These are phyloP conservation scores for Strobilomyces confusus DNA, from an alignment of 768 basidiomycete species.

Conservation along the genomic window DNA sequence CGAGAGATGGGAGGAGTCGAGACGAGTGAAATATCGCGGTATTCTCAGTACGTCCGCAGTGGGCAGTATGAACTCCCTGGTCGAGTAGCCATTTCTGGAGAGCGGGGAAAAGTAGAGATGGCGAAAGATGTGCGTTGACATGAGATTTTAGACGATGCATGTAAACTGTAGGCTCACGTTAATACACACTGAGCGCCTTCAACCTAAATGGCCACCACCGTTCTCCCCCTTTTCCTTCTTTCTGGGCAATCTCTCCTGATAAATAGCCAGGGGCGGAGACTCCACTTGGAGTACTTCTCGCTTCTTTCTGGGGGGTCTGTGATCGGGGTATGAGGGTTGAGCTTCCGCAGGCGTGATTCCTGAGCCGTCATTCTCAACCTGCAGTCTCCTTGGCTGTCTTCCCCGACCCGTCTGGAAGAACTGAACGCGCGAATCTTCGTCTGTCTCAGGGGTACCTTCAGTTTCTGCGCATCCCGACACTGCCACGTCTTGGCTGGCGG, in stretches of 20 bases:
- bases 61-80: too few species aligned
- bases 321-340: neutral
- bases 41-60: too few species aligned
- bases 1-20: too few species aligned
- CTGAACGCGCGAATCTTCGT: neutral
- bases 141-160: neutral
- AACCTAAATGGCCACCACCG: neutral
- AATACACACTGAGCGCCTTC: neutral
- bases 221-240: neutral
- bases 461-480: neutral
- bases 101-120: neutral
- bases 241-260: slow-evolving; percentile 2
- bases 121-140: neutral
- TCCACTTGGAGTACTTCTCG: neutral
- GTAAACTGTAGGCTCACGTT: neutral
- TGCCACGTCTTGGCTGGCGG: neutral
- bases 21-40: too few species aligned
- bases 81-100: too few species aligned
- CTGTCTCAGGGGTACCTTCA: neutral
- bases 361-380: neutral
- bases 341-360: neutral
- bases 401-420: neutral
- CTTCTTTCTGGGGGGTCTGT: neutral
- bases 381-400: neutral
- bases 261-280: neutral